Conservation (phyloP, 805 yeast species). For the Nakazawaea ambrosiae region DNA sequence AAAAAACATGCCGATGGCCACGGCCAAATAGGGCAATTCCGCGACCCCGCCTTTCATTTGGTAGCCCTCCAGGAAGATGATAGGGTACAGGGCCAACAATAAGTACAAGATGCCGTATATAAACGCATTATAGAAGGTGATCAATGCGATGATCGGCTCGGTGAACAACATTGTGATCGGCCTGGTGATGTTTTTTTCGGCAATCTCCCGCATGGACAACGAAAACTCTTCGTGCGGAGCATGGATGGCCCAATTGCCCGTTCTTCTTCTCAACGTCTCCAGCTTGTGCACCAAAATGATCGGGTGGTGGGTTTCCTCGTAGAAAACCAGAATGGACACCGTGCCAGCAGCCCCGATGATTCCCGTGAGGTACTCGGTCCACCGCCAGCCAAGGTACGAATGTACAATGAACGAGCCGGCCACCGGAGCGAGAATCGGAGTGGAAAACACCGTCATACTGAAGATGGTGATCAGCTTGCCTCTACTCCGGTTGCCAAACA, state of each 20-base stretch:
- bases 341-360: conserved; percentile 44
- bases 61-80: conserved; percentile 59
- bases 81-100: conserved; percentile 69
- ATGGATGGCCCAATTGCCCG: conserved; percentile 78
- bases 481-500: conserved; percentile 57
- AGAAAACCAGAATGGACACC: conserved; percentile 33
- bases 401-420: conserved; percentile 62
- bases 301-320: conserved; percentile 69
- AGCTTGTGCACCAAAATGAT: conserved; percentile 60
- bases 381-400: conserved; percentile 71
- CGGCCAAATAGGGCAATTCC: conserved; percentile 73
- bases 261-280: conserved; percentile 48
- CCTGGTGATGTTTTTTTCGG: conserved; percentile 55
- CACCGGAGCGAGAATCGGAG: conserved; percentile 81
- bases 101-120: conserved; percentile 75
- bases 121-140: conserved; percentile 69
- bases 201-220: conserved; percentile 50
- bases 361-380: conserved; percentile 71
- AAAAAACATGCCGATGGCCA: conserved; percentile 59
- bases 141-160: conserved; percentile 67
- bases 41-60: conserved; percentile 56
- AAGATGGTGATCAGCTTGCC: conserved; percentile 74
- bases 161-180: conserved; percentile 60
- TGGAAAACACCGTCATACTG: conserved; percentile 65
- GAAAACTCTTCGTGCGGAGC: conserved; percentile 68